Base-by-base conservation (phyloP, 2,329 filamentous ascomycete genomes). In the Curvularia lunata region DNA sequence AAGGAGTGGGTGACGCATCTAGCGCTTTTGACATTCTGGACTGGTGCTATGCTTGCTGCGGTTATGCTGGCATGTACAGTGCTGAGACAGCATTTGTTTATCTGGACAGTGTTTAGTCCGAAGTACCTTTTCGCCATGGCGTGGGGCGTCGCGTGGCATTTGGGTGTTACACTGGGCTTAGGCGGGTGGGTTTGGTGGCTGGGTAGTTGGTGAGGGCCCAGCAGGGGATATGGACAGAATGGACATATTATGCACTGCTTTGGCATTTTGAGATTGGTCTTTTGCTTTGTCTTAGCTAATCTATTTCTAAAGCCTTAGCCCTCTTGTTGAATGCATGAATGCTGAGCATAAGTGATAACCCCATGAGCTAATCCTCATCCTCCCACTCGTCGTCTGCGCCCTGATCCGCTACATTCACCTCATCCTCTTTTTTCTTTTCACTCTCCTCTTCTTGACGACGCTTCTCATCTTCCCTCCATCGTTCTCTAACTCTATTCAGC, bases 81-180 rank as follows among this genome's bases (percentile, higher is more conserved):
- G 7, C 77, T 99, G 72, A 83, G 94, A 65, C 92, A 91, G 28
- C 95, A 99, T 81, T 77, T 99, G 56, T 99, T 99, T 74, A 93
- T 99, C 61, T 99, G 95, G 95, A 98, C 94, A 0, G 95, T 99
- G 10, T 99, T 99, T 77, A 96, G 91, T 63, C 95, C 95, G 0
- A 99, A 98, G 77, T 98, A 93, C 76, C 79, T 99, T 65, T 99
- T 96, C 75, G 91, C 88, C 63, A 89, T 95, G 82, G 92, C 90
- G 13, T 99, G 95, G 96, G 87, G 85, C 61, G 72, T 94, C 45
- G 91, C 86, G 7, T 91, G 93, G 80, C 94, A 99, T 84, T 74
- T 93, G 59, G 73, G 84, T 9, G 64, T 74, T 38, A 68, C 57
- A 30, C 43, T 72, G n/a, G 70, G 65, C 81, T 46, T 74, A 56